Evolutionary conservation across 495 filamentous ascomycete species (phyloP).

Genomic region (Hypoxylon cercidicola): DNA sequence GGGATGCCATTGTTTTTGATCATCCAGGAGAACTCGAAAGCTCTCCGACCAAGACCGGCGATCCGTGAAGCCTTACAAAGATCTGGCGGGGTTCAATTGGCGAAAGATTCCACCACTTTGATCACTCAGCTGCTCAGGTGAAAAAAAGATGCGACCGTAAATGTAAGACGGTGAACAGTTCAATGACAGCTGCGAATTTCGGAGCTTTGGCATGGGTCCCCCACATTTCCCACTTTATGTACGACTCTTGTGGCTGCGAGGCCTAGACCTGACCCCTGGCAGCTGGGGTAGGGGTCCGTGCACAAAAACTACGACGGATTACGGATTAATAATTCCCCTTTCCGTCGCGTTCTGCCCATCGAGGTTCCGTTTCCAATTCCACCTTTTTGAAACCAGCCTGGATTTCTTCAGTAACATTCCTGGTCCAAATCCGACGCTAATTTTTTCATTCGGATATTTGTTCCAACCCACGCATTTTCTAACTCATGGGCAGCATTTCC

Average conservation of each 20-base stretch:
- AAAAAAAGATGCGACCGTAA: slow-evolving; percentile 33
- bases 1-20: slow-evolving; percentile 58
- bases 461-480: slow-evolving; percentile 9
- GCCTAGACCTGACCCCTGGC: too few species aligned
- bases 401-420: slow-evolving; percentile 2
- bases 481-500: slow-evolving; percentile 3
- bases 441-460: slow-evolving; percentile 8
- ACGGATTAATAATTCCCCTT: slow-evolving; percentile 17
- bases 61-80: slow-evolving; percentile 28
- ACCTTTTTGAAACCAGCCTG: neutral
- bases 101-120: slow-evolving; percentile 27
- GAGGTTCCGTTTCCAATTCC: neutral
- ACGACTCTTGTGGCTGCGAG: neutral
- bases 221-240: slow-evolving; percentile 15
- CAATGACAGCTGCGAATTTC: slow-evolving; percentile 38
- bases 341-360: slow-evolving; percentile 13
- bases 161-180: slow-evolving; percentile 16
- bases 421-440: slow-evolving; percentile 1
- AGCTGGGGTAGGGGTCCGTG: too few species aligned
- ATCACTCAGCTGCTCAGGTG: slow-evolving; percentile 32
- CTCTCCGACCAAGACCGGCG: slow-evolving; percentile 37
- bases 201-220: slow-evolving; percentile 25
- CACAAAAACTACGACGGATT: neutral
- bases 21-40: slow-evolving; percentile 39
- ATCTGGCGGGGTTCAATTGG: slow-evolving; percentile 37